Conservation (phyloP, 176 grass and related monocot species). For the Canna indica region DNA sequence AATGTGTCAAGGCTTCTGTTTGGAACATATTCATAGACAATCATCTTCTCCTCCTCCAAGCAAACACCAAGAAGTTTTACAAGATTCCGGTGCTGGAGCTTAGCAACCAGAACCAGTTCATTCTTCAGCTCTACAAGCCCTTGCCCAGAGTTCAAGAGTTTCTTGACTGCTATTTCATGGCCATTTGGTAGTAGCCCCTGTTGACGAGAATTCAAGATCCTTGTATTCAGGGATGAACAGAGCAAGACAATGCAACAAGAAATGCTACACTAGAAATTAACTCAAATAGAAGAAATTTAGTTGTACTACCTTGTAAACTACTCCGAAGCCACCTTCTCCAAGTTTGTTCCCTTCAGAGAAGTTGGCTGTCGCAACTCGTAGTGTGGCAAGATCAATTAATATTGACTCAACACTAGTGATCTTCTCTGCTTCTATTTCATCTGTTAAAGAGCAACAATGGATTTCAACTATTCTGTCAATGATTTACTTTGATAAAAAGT, state of each 20-base stretch:
- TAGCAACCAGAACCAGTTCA: slow-evolving; percentile 32
- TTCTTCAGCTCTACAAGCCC: slow-evolving; percentile 32
- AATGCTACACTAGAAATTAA: no score
- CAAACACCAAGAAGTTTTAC: slow-evolving; percentile 35
- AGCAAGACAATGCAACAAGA: no score
- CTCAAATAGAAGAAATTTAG: no score
- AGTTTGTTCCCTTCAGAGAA: slow-evolving; percentile 23
- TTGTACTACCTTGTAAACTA: slow-evolving; percentile 37
- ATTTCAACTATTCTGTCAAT: background rate
- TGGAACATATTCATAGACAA: slow-evolving; percentile 34
- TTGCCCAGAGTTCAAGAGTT: slow-evolving; percentile 15
- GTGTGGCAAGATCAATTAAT: slow-evolving; percentile 9
- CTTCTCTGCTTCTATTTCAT: background rate
- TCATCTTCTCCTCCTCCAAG: slow-evolving; percentile 32
- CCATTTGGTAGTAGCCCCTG: slow-evolving; percentile 27
- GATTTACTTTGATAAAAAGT: no score
- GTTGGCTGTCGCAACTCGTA: slow-evolving; percentile 8
- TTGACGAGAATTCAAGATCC: background rate
- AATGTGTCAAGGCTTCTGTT: slow-evolving; percentile 31
- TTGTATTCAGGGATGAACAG: background rate
- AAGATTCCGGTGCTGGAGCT: slow-evolving; percentile 39
- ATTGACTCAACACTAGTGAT: slow-evolving; percentile 13
- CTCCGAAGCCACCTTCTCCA: slow-evolving; percentile 25
- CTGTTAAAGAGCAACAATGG: background rate
- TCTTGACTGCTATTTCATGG: slow-evolving; percentile 33